Evolutionary conservation across 106 monocot genomes (phyloP), one percentile per base, ranked within the genome.

Genomic region (Dioscorea zingiberensis): DNA sequence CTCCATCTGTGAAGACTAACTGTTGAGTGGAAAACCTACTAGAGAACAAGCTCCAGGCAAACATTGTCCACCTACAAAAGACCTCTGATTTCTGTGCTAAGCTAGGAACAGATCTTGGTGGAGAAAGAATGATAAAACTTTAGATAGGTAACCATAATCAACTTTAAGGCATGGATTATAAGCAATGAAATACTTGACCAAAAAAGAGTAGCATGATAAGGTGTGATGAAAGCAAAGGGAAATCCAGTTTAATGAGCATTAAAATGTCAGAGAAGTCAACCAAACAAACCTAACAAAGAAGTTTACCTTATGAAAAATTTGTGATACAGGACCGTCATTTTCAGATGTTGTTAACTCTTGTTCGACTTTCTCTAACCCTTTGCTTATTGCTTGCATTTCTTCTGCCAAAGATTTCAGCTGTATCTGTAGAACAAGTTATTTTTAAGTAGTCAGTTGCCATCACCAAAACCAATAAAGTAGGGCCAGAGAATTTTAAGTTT

Each of bases 351-450:
- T 74, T 53, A 85, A 55, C 70, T 95, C 94, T 45, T 91, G 76
- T 69, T 91, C 91, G 64, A 95, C 91, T 60, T 90, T 87, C 67
- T 85, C 85, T 17, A 95, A 28, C 61, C 94, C 94, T 80, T 91
- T 85, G 45, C 69, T 84, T 71, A 95, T 83, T 19, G 90, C 87
- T 70, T 90, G 84, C 94, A 90, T 94, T 69, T 87, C 87, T 58
- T 94, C 94, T 15, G 94, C 91, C 60, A 95, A 73, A 47, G 69
- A 73, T 69, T 91, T 95, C 57, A 91, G 60, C 78, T 91, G 87
- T 60, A 95, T 79, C 94, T 95, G 76, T 49, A 49, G 7, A 56
- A 4, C 66, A 69, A 66, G 9, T 49, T 16, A 56, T 38, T 62
- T 68, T 10, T 61, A 38, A 38, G 27, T 21, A 59, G 25, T 54